Conservation (phyloP, 495 filamentous ascomycete species). For the Choiromyces venosus region DNA sequence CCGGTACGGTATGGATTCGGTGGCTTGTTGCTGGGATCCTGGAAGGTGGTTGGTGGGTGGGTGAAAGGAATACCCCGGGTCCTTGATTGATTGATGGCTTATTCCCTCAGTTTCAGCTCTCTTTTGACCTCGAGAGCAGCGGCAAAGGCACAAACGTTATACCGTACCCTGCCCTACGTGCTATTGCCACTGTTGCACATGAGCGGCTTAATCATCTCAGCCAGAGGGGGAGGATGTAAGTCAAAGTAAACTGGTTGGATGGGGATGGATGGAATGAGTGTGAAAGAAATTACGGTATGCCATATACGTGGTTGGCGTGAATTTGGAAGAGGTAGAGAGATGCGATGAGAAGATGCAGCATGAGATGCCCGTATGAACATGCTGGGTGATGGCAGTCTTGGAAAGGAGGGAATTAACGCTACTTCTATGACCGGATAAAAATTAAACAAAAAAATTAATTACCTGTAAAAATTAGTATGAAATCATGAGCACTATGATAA, state of each 20-base stretch:
- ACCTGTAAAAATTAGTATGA: not conserved
- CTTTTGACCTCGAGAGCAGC: slow-evolving; percentile 9
- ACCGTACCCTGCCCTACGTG: not conserved
- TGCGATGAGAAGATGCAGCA: not conserved
- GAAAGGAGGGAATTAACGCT: slow-evolving; percentile 4
- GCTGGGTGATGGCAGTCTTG: too few species aligned
- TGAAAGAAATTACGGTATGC: not conserved
- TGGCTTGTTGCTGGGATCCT: not conserved
- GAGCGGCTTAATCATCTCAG: not conserved
- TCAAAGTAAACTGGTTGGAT: not conserved
- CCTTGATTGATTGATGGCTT: slow-evolving; percentile 17
- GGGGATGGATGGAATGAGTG: too few species aligned
- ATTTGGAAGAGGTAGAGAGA: not conserved
- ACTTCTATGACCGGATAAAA: slow-evolving; percentile 4
- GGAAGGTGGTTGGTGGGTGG: slow-evolving; percentile 18
- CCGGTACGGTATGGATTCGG: not conserved
- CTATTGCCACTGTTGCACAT: not conserved
- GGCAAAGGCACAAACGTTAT: not conserved
- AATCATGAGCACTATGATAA: not conserved
- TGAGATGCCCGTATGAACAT: not conserved
- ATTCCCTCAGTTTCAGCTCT: slow-evolving; percentile 39
- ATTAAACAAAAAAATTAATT: not conserved
- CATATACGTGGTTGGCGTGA: not conserved
- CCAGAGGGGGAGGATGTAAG: not conserved
- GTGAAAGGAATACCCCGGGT: not conserved